Conservation (phyloP, 805 yeast species). For the Hemisphaericaspora nanyangensis region DNA sequence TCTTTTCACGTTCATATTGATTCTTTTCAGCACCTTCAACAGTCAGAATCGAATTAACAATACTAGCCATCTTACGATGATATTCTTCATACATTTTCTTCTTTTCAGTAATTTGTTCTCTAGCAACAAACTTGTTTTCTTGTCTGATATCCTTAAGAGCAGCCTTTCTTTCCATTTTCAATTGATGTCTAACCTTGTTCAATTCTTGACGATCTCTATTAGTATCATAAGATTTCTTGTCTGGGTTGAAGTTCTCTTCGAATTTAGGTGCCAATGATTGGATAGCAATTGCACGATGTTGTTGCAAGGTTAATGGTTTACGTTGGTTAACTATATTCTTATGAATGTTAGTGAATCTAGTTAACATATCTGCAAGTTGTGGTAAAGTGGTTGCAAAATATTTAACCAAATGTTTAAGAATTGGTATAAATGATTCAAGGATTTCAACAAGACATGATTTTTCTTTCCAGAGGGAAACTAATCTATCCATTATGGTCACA, state of each 20-base stretch:
- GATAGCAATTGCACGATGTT: slow-evolving; percentile 80
- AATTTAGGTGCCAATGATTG: slow-evolving; percentile 85
- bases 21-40: slow-evolving; percentile 95
- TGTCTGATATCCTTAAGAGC: slow-evolving; percentile 87
- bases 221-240: slow-evolving; percentile 84
- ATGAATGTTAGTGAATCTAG: slow-evolving; percentile 47
- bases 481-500: slow-evolving; percentile 26
- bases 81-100: slow-evolving; percentile 71
- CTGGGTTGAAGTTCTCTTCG: slow-evolving; percentile 95
- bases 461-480: slow-evolving; percentile 54
- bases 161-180: slow-evolving; percentile 89
- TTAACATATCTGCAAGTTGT: slow-evolving; percentile 39
- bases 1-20: slow-evolving; percentile 83
- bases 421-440: slow-evolving; percentile 40
- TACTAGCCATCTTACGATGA: slow-evolving; percentile 84
- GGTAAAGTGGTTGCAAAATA: slow-evolving; percentile 30
- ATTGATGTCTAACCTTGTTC: slow-evolving; percentile 73
- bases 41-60: slow-evolving; percentile 82
- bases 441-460: slow-evolving; percentile 60
- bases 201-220: slow-evolving; percentile 75
- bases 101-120: slow-evolving; percentile 79
- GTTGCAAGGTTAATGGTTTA: slow-evolving; percentile 73
- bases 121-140: slow-evolving; percentile 81
- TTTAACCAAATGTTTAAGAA: slow-evolving; percentile 39
- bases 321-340: slow-evolving; percentile 22